Evolutionary conservation across 371 early-diverging fungal genomes (phyloP), one percentile per base, ranked within the genome.

Genomic region (Chytridiales sp.): DNA sequence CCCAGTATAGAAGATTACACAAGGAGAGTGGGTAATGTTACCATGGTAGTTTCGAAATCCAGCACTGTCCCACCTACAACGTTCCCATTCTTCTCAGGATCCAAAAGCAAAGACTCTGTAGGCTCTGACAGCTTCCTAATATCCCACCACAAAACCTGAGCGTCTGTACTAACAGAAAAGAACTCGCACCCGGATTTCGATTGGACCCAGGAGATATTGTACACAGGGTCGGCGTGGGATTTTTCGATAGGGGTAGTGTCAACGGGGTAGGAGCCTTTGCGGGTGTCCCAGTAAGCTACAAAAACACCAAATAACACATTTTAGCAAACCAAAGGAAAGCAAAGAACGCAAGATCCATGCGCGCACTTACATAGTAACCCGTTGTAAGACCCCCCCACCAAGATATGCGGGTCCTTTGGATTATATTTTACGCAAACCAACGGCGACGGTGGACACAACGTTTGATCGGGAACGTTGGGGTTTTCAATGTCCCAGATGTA

Each of bases 401-500:
- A 64, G 32, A 81, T 69, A 50, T 82, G 81, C 1, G 81, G 81
- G 52, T 82, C 83, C 55, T 82, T 82, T 24, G 83, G 83, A 59
- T 82, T 82, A 64, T 81, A 82, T 54, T 79, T 75, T 47, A 82
- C 26, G 56, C 74, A 73, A 1, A 80, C 81, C 1, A 82, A 49
- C 26, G 79, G 79, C 3, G 69, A 69, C 1, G 71, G 47, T 5
- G 83, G 78, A 24, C 72, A 71, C 17, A 82, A 59, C 4, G 77
- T 67, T 48, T 74, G 81, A 31, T 82, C 83, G 4, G 80, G 79
- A 4, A 50, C 54, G 50, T 79, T 82, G 21, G 81, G 83, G 53
- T 77, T 79, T 53, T 80, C 83, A 8, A 82, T 67, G 50, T 82
- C 81, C 83, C 83, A 82, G 35, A 82, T 82, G 67, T 80, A 80